Base-by-base conservation (phyloP, 2,329 filamentous ascomycete genomes). In the Colletotrichum sp. region DNA sequence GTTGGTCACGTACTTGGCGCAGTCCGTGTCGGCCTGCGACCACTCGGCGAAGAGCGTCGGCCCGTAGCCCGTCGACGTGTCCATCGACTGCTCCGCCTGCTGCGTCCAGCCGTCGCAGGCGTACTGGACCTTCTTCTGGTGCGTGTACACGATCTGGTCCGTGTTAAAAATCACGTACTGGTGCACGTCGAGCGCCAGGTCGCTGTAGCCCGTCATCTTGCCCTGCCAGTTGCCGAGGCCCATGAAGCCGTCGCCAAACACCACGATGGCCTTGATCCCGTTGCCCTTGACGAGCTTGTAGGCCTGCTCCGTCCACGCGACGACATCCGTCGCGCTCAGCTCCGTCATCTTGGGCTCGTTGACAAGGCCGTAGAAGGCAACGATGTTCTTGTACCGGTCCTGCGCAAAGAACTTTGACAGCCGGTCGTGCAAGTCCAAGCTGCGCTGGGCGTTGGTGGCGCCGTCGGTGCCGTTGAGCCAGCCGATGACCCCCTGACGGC, bases 111-210 rank as follows among this genome's bases (percentile, higher is more conserved):
- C 95, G 21, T 90, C 87, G 87, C 97, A 99, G 6, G 96, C 95
- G 82, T 98, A 98, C 76, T 94, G 89, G 73, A 99, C 90, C 86
- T 98, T 98, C 79, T 93, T 90, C 71, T 93, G 90, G 87, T 99
- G 97, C 72, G 93, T 93, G 81, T 94, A 93, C 64, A 92, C 91
- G 81, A 99, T 94, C 84, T 98, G 95, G 79, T 94, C 93, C 52
- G 92, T 92, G 89, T 99, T 98, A 90, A 99, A 99, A 84, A 98
- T 98, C 81, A 98, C 95, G 85, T 99, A 99, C 85, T 99, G 96
- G 86, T 99, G 97, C 49, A 98, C 97, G 85, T 99, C 97, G n/a
- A 99, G 92, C 21, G 98, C 91, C 78, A 99, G 88, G 78, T 93
- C 91, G 63, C 93, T 89, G 81, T 94, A 90, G 26, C 90, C 89